Evolutionary conservation across 2,329 filamentous ascomycete genomes (phyloP).

Genomic region (Phoma sp.): DNA sequence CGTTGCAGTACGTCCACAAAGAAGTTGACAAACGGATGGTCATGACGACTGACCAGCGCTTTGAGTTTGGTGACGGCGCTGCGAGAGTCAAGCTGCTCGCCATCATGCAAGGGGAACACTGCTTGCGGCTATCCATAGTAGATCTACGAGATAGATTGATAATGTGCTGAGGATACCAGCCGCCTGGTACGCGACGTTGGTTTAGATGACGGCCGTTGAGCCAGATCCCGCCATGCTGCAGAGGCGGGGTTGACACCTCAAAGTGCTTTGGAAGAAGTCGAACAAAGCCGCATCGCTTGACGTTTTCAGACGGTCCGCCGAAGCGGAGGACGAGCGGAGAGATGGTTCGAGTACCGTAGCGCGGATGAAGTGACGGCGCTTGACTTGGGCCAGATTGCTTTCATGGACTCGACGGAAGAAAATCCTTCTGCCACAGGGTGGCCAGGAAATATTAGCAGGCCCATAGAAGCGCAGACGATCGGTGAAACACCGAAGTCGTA

Average conservation of each 20-base stretch:
- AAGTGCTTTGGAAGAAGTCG: constrained; percentile 13
- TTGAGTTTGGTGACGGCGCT: neutral
- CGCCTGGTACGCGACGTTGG: constrained; percentile 28
- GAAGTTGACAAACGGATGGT: neutral
- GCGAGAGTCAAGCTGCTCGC: constrained; percentile 5
- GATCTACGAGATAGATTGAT: constrained; percentile 17
- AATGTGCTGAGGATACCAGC: constrained; percentile 25
- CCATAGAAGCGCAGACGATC: constrained; percentile 15
- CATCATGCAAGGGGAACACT: constrained; percentile 12
- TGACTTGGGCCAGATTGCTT: constrained; percentile 5
- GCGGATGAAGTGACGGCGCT: constrained; percentile 8
- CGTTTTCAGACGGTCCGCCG: constrained; percentile 13
- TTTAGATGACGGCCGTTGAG: constrained; percentile 28
- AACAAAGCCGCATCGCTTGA: constrained; percentile 11
- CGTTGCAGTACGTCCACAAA: constrained; percentile 5
- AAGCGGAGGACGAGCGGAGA: constrained; percentile 13
- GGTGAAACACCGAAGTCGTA: constrained; percentile 13
- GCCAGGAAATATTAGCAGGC: constrained; percentile 1
- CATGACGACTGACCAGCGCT: neutral
- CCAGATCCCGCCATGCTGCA: constrained; percentile 24
- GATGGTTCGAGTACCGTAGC: neutral
- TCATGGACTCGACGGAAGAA: neutral
- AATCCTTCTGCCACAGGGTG: neutral
- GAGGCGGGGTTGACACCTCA: constrained; percentile 14
- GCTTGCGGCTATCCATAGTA: constrained; percentile 13